Evolutionary conservation across 805 yeast genomes (phyloP), one percentile per base, ranked within the genome.

Genomic region (Martiniozyma abietophila): DNA sequence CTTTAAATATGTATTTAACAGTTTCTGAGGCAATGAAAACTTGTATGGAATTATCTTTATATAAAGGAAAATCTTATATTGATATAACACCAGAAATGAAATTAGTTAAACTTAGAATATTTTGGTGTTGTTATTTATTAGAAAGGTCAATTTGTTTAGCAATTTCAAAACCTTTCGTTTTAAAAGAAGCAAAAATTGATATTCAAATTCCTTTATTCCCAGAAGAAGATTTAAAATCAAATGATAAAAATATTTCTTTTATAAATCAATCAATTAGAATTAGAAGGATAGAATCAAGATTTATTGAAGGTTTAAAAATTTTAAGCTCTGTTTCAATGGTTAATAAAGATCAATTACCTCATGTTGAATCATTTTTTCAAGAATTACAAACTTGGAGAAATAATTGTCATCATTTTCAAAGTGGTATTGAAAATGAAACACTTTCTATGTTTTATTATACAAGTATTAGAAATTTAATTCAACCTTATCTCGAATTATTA

Each of bases 101-200:
- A 34, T 64, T 66, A 41, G 59, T 61, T 34, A 65, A 62, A 46
- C 51, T 73, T 53, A 61, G 81, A 42, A 54, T 72, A 12, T 76
- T 77, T 57, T 76, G 82, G 82, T 71, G 78, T 48, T 68, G 69
- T 6, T 76, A 75, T 49, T 47, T 73, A n/a, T 48, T 74, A 29
- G 83, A 76, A 46, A 65, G 80, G 48, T 65, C 75, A 56, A 71
- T 74, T 31, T 68, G 76, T 25, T 68, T 74, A 25, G 72, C 80
- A 7, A 75, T 76, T 9, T 76, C 80, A 4, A 71, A 70, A 47
- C 72, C 73, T 2, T 74, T 70, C 45, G 58, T 67, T 2, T 48
- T 77, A n/a, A 54, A 59, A 16, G 83, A 76, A 49, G 45, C 61
- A 3, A 63, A 65, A 27, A 66, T 74, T 29, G 73, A 66, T 44